These are phyloP conservation scores for Trichoderma virens DNA, from an alignment of 495 filamentous ascomycete genomes.

Conservation along the genomic window DNA sequence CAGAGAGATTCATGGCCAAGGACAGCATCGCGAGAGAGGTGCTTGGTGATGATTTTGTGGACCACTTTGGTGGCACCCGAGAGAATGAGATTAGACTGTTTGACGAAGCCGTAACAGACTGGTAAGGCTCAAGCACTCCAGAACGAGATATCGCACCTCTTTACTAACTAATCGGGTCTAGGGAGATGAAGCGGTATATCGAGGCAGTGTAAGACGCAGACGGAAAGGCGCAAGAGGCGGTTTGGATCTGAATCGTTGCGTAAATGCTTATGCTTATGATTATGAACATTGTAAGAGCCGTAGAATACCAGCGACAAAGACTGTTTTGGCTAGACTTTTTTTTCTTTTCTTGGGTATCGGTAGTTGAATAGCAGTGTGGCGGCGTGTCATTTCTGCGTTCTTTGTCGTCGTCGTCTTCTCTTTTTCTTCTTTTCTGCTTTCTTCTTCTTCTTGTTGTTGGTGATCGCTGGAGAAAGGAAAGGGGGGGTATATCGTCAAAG, in stretches of 20 bases:
- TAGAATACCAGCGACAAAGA: neutral
- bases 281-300: neutral
- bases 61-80: conserved; percentile 87
- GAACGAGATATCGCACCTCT: too few species aligned
- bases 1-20: conserved; percentile 58
- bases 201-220: conserved; percentile 51
- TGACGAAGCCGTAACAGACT: conserved; percentile 94
- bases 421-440: neutral
- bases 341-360: neutral
- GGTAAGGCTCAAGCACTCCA: conserved; percentile 59
- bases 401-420: neutral
- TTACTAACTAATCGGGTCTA: conserved; percentile 19
- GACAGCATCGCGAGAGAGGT: conserved; percentile 84
- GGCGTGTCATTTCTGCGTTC: neutral
- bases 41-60: conserved; percentile 90
- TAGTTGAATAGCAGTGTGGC: neutral
- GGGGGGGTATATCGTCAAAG: too few species aligned
- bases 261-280: neutral
- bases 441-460: neutral
- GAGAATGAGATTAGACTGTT: conserved; percentile 85
- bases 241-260: neutral
- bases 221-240: neutral
- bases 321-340: neutral
- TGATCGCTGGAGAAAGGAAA: too few species aligned
- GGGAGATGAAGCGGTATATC: conserved; percentile 64